Conservation (phyloP, 2,329 filamentous ascomycete species). For the Arthrobotrys pseudoclavata region DNA sequence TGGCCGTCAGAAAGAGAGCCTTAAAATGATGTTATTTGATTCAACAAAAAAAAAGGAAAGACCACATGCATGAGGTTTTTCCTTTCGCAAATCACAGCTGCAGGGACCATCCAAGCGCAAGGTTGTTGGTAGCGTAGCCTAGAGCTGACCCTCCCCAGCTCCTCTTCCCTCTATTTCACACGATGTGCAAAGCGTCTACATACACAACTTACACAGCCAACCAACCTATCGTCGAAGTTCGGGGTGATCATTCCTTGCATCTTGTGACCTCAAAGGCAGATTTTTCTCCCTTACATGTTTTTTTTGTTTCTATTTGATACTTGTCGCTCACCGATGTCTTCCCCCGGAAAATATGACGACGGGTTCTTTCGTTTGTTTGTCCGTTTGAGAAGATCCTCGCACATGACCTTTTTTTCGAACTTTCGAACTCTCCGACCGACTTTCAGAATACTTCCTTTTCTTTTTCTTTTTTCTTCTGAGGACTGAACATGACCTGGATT, state of each 20-base stretch:
- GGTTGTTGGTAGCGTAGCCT: conserved; percentile 17
- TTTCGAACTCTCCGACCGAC: conserved; percentile 16
- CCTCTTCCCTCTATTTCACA: background rate
- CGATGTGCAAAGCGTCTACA: conserved; percentile 6
- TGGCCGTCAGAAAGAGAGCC: background rate
- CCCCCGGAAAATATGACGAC: conserved; percentile 13
- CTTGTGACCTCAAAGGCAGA: background rate
- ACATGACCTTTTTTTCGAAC: background rate
- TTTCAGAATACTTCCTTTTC: background rate
- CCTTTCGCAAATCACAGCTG: conserved; percentile 44
- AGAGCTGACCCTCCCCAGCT: background rate
- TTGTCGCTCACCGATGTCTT: background rate
- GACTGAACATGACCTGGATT: conserved; percentile 10
- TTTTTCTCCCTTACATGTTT: background rate
- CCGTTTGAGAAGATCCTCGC: background rate
- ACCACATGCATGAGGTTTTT: conserved; percentile 24
- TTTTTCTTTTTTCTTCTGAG: background rate
- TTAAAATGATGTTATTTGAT: conserved; percentile 26
- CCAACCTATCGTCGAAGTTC: conserved; percentile 35
- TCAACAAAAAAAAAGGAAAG: conserved; percentile 30
- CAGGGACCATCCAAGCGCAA: conserved; percentile 29
- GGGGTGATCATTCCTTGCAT: conserved; percentile 3
- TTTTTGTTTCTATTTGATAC: background rate
- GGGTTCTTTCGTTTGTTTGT: background rate
- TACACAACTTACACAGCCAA: conserved; percentile 14